Evolutionary conservation across 768 basidiomycete genomes (phyloP).

Genomic region (Tylopilus plumbeoviolaceoides): DNA sequence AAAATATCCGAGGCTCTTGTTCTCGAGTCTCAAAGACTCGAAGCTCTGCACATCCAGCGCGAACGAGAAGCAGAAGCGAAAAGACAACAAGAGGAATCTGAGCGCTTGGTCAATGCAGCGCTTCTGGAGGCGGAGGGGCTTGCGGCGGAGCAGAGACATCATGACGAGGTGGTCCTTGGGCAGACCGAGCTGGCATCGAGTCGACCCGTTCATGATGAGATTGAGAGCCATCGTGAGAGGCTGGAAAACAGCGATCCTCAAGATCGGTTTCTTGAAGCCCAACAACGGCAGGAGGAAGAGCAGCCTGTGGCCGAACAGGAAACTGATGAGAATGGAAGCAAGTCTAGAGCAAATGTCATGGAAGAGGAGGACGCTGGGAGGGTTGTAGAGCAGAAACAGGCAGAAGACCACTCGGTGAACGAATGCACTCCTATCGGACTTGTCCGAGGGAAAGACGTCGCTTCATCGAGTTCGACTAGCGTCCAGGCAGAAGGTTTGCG

Average conservation of each 20-base stretch:
- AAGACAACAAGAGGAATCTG: conserved; percentile 13
- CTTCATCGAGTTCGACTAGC: background rate
- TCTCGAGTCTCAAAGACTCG: conserved; percentile 39
- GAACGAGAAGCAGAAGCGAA: conserved; percentile 27
- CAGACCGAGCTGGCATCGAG: conserved; percentile 11
- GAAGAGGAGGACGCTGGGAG: background rate
- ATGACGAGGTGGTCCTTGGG: conserved; percentile 18
- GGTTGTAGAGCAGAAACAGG: background rate
- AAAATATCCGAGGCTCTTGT: no score
- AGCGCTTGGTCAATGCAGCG: conserved; percentile 34
- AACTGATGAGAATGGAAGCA: conserved; percentile 1
- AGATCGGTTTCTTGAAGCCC: background rate
- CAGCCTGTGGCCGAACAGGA: background rate
- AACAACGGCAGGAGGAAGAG: background rate
- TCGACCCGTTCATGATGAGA: conserved; percentile 16
- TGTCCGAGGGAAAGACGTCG: conserved; percentile 1
- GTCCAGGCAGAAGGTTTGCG: conserved; percentile 24
- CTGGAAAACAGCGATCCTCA: conserved; percentile 10
- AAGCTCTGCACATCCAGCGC: conserved; percentile 32
- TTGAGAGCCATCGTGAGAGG: conserved; percentile 23
- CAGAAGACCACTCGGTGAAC: background rate
- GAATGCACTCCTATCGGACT: background rate
- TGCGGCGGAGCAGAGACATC: conserved; percentile 25
- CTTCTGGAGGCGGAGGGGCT: conserved; percentile 33
- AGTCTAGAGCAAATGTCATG: background rate